Evolutionary conservation across 805 yeast species (phyloP).

Genomic region (Scheffersomyces spartinae): DNA sequence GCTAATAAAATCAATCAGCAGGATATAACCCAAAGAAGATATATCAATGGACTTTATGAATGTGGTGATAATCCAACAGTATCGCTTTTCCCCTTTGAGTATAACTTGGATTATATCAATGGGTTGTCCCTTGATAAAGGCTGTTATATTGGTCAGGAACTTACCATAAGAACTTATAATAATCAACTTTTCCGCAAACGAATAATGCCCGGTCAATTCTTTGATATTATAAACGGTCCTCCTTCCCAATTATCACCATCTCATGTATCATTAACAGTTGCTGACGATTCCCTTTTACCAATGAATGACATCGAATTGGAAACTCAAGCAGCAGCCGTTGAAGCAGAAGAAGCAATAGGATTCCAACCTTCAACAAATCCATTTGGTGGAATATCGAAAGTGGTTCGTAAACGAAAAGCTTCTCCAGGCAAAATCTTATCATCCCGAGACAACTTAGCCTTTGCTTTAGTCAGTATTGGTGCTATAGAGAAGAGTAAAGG

Average conservation of each 20-base stretch:
- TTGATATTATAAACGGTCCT: conserved; percentile 7
- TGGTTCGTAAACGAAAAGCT: conserved; percentile 24
- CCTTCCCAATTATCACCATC: not conserved
- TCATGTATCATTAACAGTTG: not conserved
- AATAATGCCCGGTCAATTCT: conserved; percentile 50
- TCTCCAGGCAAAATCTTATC: conserved; percentile 55
- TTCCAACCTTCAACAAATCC: conserved; percentile 12
- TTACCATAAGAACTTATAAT: conserved; percentile 79
- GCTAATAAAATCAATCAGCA: conserved; percentile 8
- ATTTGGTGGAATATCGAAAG: conserved; percentile 11
- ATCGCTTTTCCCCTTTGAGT: conserved; percentile 63
- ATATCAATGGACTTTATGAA: conserved; percentile 27
- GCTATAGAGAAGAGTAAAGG: conserved; percentile 33
- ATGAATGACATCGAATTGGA: not conserved
- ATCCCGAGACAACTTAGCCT: conserved; percentile 47
- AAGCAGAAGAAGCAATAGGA: conserved; percentile 1
- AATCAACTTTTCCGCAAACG: conserved; percentile 79
- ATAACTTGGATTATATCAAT: conserved; percentile 68
- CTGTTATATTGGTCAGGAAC: conserved; percentile 93
- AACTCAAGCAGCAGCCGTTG: conserved; percentile 1
- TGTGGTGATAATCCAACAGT: conserved; percentile 18
- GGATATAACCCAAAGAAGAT: conserved; percentile 35
- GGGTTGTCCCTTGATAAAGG: conserved; percentile 87
- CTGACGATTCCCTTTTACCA: not conserved
- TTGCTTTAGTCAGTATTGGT: conserved; percentile 42